These are phyloP conservation scores for Xylaria hypoxylon DNA, from an alignment of 2,329 filamentous ascomycete species.

Conservation along the genomic window DNA sequence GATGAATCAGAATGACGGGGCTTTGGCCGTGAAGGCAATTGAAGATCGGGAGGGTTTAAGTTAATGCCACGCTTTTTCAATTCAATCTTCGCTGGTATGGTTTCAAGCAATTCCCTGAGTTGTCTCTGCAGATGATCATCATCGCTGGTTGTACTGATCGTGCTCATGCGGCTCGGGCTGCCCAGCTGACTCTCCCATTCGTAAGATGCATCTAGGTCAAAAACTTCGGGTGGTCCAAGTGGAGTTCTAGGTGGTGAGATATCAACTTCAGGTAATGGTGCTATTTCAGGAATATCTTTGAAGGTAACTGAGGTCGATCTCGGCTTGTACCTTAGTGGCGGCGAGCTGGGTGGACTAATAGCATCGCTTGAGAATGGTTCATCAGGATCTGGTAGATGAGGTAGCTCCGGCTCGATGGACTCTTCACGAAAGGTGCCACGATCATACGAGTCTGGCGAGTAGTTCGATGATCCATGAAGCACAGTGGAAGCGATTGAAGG, in stretches of 20 bases:
- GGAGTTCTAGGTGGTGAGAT: slow-evolving; percentile 58
- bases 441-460: slow-evolving; percentile 57
- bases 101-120: slow-evolving; percentile 81
- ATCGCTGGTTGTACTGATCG: slow-evolving; percentile 54
- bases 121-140: slow-evolving; percentile 82
- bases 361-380: slow-evolving; percentile 52
- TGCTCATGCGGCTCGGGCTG: slow-evolving; percentile 53
- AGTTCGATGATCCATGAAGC: slow-evolving; percentile 54
- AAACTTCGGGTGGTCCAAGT: slow-evolving; percentile 58
- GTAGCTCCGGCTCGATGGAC: slow-evolving; percentile 58
- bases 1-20: slow-evolving; percentile 58
- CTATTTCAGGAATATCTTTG: slow-evolving; percentile 60
- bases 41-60: slow-evolving; percentile 69
- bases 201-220: slow-evolving; percentile 60
- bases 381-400: slow-evolving; percentile 50
- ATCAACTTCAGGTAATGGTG: slow-evolving; percentile 54
- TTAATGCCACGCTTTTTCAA: slow-evolving; percentile 69
- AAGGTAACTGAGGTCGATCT: slow-evolving; percentile 58
- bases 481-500: slow-evolving; percentile 54
- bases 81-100: slow-evolving; percentile 82
- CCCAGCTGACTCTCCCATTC: slow-evolving; percentile 50
- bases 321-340: slow-evolving; percentile 55
- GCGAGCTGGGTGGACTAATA: slow-evolving; percentile 63
- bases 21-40: slow-evolving; percentile 60
- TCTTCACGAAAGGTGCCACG: slow-evolving; percentile 55